Evolutionary conservation across 2,329 filamentous ascomycete species (phyloP).

Genomic region (Incumbomyces delicatus): DNA sequence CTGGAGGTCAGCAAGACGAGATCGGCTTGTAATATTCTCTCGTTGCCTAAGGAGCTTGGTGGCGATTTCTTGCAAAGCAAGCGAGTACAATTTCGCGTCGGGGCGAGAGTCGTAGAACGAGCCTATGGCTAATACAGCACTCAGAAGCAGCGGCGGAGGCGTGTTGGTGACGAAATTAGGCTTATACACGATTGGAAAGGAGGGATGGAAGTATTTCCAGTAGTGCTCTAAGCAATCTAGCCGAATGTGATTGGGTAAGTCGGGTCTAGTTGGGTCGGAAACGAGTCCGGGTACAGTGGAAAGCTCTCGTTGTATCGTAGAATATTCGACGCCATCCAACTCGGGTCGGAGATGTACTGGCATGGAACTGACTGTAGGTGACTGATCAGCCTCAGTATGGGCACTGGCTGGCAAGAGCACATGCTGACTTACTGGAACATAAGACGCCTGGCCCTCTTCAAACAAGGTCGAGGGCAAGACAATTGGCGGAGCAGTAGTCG

Average conservation of each 20-base stretch:
- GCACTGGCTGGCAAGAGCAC: slow-evolving; percentile 13
- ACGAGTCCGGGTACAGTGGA: slow-evolving; percentile 26
- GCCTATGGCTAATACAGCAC: slow-evolving; percentile 28
- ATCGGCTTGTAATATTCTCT: slow-evolving; percentile 25
- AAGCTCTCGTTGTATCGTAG: slow-evolving; percentile 30
- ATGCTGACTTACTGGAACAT: slow-evolving; percentile 19
- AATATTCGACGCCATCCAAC: slow-evolving; percentile 30
- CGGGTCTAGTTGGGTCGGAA: slow-evolving; percentile 26
- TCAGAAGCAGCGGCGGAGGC: slow-evolving; percentile 25
- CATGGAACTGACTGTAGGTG: slow-evolving; percentile 27
- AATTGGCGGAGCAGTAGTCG: slow-evolving; percentile 16
- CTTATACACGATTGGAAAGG: slow-evolving; percentile 28
- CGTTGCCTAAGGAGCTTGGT: slow-evolving; percentile 24
- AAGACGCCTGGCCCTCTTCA: slow-evolving; percentile 16
- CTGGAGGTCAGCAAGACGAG: slow-evolving; percentile 27
- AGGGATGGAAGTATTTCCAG: slow-evolving; percentile 28
- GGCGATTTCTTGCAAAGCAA: slow-evolving; percentile 26
- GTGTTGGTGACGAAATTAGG: slow-evolving; percentile 26
- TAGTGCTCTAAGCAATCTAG: slow-evolving; percentile 28
- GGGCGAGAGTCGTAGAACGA: slow-evolving; percentile 27
- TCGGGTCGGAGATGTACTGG: slow-evolving; percentile 29
- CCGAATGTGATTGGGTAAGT: slow-evolving; percentile 29
- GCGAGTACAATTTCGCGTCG: slow-evolving; percentile 27
- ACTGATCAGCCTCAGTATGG: slow-evolving; percentile 23
- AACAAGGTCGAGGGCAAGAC: slow-evolving; percentile 18